Evolutionary conservation across 345 rosid species (phyloP).

Genomic region (Cardamine chenopodiifolia): DNA sequence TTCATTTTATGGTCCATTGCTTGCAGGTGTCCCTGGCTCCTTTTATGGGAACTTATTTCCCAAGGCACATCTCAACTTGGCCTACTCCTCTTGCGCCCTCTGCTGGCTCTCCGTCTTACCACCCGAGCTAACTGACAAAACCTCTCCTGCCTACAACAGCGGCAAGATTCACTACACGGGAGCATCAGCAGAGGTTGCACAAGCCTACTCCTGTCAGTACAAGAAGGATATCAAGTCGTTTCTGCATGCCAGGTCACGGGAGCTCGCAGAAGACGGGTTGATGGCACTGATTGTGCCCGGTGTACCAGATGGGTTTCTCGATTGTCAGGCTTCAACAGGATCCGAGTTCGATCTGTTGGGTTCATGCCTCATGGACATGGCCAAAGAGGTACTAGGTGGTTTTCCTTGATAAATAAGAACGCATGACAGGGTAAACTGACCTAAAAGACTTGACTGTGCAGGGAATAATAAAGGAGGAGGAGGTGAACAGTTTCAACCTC

Average conservation of each 20-base stretch:
- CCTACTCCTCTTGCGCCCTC: slow-evolving; percentile 44
- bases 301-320: slow-evolving; percentile 37
- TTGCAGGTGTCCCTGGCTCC: slow-evolving; percentile 47
- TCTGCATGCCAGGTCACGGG: slow-evolving; percentile 47
- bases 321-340: slow-evolving; percentile 20
- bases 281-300: slow-evolving; percentile 43
- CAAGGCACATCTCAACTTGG: slow-evolving; percentile 40
- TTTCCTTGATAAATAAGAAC: background rate
- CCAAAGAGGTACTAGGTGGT: slow-evolving; percentile 39
- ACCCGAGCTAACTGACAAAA: slow-evolving; percentile 31
- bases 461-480: slow-evolving; percentile 30
- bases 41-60: slow-evolving; percentile 48
- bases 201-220: slow-evolving; percentile 46
- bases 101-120: slow-evolving; percentile 47
- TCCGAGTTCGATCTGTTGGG: slow-evolving; percentile 38
- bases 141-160: slow-evolving; percentile 48
- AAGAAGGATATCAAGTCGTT: slow-evolving; percentile 46
- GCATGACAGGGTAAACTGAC: background rate
- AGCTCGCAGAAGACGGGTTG: slow-evolving; percentile 46
- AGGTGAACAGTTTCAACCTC: slow-evolving; percentile 39
- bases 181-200: slow-evolving; percentile 38
- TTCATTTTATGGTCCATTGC: background rate
- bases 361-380: slow-evolving; percentile 49
- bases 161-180: slow-evolving; percentile 48
- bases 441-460: slow-evolving; percentile 12